These are phyloP conservation scores for Ehretia macrophylla DNA, from an alignment of 257 asterid genomes.

Conservation along the genomic window DNA sequence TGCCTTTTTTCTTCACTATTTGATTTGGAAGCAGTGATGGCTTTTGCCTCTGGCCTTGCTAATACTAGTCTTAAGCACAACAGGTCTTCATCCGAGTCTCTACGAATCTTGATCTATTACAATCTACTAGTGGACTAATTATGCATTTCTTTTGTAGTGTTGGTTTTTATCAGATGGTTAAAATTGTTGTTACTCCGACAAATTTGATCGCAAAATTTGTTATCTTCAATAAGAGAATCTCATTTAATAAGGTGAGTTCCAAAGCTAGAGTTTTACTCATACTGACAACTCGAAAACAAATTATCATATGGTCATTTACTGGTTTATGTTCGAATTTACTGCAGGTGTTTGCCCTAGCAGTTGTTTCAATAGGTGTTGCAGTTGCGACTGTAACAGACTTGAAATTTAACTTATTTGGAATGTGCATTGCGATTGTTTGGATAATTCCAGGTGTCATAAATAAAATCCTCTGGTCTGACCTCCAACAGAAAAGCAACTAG, in stretches of 20 bases:
- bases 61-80: slow-evolving; percentile 73
- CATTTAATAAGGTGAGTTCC: slow-evolving; percentile 46
- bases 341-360: slow-evolving; percentile 61
- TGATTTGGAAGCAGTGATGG: slow-evolving; percentile 80
- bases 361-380: slow-evolving; percentile 81
- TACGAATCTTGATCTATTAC: slow-evolving; percentile 2
- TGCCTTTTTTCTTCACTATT: slow-evolving; percentile 72
- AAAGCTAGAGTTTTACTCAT: not conserved
- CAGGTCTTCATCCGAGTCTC: slow-evolving; percentile 39
- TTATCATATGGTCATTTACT: not conserved
- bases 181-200: slow-evolving; percentile 88
- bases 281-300: not conserved
- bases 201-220: slow-evolving; percentile 68
- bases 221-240: slow-evolving; percentile 50
- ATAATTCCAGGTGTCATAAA: slow-evolving; percentile 72
- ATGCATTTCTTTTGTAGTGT: slow-evolving; percentile 52
- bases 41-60: slow-evolving; percentile 87
- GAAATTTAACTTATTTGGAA: slow-evolving; percentile 77
- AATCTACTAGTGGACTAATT: not conserved
- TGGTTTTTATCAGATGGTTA: slow-evolving; percentile 95
- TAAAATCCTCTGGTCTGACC: slow-evolving; percentile 79
- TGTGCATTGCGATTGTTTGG: slow-evolving; percentile 74
- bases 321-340: not conserved
- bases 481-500: slow-evolving; percentile 76
- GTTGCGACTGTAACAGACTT: slow-evolving; percentile 82